Conservation (phyloP, 306 rosid genomes). For the Prunus mira region DNA sequence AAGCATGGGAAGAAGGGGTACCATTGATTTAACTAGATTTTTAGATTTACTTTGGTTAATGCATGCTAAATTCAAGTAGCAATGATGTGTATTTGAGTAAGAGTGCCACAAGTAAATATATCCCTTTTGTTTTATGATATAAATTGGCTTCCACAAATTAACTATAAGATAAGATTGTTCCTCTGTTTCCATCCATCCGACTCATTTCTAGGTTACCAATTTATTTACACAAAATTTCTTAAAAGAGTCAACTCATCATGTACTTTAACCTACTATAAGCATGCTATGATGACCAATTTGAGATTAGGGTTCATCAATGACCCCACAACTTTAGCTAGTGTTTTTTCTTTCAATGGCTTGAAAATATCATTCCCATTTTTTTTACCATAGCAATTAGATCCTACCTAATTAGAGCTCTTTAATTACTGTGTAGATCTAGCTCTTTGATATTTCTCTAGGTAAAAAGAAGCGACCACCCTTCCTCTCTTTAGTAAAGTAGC, state of each 20-base stretch:
- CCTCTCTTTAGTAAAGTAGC: background rate
- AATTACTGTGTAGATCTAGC: background rate
- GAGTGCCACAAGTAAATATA: conserved; percentile 48
- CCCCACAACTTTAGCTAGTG: background rate
- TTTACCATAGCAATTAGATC: no score
- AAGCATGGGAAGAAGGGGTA: conserved; percentile 59
- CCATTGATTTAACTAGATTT: conserved; percentile 24
- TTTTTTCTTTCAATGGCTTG: background rate
- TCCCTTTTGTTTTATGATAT: conserved; percentile 1
- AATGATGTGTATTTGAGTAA: conserved; percentile 33
- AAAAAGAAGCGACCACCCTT: background rate
- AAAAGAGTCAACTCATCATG: background rate
- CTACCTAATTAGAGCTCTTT: no score
- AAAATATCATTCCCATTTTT: no score
- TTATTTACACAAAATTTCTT: background rate
- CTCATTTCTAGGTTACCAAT: background rate
- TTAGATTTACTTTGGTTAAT: conserved; percentile 5
- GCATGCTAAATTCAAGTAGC: conserved; percentile 15
- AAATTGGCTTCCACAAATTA: background rate
- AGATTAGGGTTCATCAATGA: background rate
- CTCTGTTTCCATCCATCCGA: background rate
- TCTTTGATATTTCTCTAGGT: background rate
- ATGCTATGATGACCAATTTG: background rate
- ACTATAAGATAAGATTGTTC: background rate
- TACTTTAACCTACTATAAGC: no score